Evolutionary conservation across 108 stramenopile genomes (phyloP).

Genomic region (Skeletonema grethae): DNA sequence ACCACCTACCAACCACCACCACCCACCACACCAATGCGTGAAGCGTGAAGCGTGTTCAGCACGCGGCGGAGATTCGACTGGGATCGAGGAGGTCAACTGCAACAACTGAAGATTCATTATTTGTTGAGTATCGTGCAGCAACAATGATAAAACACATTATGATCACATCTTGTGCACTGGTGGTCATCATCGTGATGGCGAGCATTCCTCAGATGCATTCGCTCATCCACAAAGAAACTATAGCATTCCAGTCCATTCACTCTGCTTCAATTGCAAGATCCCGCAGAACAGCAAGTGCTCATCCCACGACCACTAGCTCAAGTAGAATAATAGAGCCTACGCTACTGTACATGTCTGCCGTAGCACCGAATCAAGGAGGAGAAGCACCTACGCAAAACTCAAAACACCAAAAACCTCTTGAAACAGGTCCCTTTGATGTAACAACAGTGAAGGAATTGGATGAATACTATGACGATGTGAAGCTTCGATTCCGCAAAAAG

Average conservation of each 20-base stretch:
- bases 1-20: too few relatives aligned
- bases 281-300: background rate
- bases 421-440: conserved; percentile 26
- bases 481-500: conserved; percentile 46
- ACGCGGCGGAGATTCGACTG: too few relatives aligned
- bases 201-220: background rate
- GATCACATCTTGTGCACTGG: background rate
- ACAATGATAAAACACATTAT: background rate
- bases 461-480: conserved; percentile 58
- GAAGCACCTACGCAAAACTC: conserved; percentile 5
- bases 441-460: conserved; percentile 45
- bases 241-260: background rate
- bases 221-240: background rate
- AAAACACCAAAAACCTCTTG: background rate
- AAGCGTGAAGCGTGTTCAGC: too few relatives aligned
- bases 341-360: background rate
- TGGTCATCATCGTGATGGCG: background rate
- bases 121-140: too few relatives aligned
- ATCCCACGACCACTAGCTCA: background rate
- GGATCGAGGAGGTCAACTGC: too few relatives aligned
- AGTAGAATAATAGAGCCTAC: background rate
- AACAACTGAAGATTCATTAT: too few relatives aligned
- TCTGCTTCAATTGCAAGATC: background rate
- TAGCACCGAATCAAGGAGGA: background rate
- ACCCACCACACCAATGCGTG: too few relatives aligned